Base-by-base conservation (phyloP, 768 basidiomycete species). In the Russula virescens region DNA sequence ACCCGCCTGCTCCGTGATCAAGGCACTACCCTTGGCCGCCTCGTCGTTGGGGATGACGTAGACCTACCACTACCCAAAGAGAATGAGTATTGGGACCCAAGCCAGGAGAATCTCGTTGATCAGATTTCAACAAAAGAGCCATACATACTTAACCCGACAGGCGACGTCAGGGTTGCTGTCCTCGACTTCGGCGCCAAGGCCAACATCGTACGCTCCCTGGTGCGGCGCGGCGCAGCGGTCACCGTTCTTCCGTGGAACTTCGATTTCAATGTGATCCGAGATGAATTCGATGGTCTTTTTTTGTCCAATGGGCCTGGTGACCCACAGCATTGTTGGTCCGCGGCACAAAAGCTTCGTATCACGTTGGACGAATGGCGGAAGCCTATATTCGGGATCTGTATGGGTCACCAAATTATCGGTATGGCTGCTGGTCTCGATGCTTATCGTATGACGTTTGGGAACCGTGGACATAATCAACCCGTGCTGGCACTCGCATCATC, bases 391-490 rank as follows among this genome's bases (percentile, higher is more conserved):
- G 97, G 97, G 58, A 95, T 99, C 68, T 99, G 97, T 76, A 98
- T 99, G 97, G 97, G 96, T 55, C 93, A 98, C 73, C 96, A 98
- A 75, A 83, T 99, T 68, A 90, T 99, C 68, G 97, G 96, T 53
- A 90, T 99, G 81, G 97, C 96, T 28, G 96, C 94, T 25, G 96
- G 97, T 23, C 75, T 98, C 58, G 95, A 97, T 68, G 93, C 95
- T 21, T 98, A 98, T 75, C 83, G 97, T 49, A 99, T 99, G 97
- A 94, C 88, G 11, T 99, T 98, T 72, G 97, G 97, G n/a, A 98
- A 99, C 74, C 88, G 97, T 68, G 97, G 97, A 19, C 97, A 99
- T 75, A 99, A 99, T 73, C 97, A 99, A 73, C 97, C 97, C 34
- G 97, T 99, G 14, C 81, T 99, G 48, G 96, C 97, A 31, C 79